phyloP scores from a whole-genome alignment of 2,329 filamentous ascomycete species.

The Zarea fungicola region DNA sequence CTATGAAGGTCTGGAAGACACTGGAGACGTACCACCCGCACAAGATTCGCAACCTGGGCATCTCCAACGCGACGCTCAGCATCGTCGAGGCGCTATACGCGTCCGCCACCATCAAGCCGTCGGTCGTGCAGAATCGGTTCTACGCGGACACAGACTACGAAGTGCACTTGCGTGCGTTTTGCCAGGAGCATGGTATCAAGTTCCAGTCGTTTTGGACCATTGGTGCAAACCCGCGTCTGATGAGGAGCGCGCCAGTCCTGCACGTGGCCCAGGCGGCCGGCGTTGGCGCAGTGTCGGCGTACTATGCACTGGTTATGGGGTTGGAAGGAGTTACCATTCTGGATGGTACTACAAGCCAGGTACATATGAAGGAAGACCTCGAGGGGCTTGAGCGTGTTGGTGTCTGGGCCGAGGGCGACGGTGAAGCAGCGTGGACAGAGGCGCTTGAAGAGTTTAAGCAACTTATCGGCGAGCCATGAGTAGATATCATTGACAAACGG shows the following conservation, averaged over 20 bases:
- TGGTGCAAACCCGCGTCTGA: conserved; percentile 39
- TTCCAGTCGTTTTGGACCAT: conserved; percentile 55
- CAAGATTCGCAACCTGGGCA: conserved; percentile 61
- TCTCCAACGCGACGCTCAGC: conserved; percentile 65
- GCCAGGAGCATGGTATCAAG: conserved; percentile 33
- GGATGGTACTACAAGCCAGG: conserved; percentile 40
- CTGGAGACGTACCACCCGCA: conserved; percentile 63
- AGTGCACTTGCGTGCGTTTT: conserved; percentile 48
- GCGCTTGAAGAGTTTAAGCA: conserved; percentile 44
- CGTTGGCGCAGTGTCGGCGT: conserved; percentile 35
- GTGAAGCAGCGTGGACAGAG: conserved; percentile 41
- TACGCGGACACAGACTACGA: conserved; percentile 57
- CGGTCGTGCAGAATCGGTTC: conserved; percentile 74
- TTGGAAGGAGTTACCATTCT: conserved; percentile 37
- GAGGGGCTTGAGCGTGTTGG: conserved; percentile 37
- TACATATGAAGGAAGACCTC: conserved; percentile 46
- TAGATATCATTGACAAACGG: background rate
- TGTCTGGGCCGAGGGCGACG: conserved; percentile 38
- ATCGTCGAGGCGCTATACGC: conserved; percentile 50
- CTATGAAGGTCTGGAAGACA: conserved; percentile 59
- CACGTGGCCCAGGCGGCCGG: conserved; percentile 38
- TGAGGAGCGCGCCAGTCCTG: conserved; percentile 40
- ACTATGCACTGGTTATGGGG: conserved; percentile 45
- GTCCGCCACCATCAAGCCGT: conserved; percentile 35
- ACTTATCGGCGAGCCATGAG: conserved; percentile 22